These are phyloP conservation scores for Didymella keratinophila DNA, from an alignment of 2,329 filamentous ascomycete genomes.

Conservation along the genomic window DNA sequence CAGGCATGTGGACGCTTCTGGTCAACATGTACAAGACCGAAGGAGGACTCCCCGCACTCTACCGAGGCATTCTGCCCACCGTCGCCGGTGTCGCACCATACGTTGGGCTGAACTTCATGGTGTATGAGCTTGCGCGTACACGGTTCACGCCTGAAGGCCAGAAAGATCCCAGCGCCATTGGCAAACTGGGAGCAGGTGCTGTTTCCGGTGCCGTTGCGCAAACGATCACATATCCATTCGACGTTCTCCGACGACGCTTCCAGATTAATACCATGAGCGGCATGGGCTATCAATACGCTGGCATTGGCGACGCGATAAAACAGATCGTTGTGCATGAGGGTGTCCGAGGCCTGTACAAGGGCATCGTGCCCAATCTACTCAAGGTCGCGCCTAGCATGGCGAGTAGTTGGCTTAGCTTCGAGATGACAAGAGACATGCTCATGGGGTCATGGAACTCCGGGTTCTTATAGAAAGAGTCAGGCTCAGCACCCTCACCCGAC, in stretches of 20 bases:
- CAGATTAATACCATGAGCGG: slow-evolving; percentile 99
- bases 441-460: slow-evolving; percentile 55
- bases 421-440: slow-evolving; percentile 88
- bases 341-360: slow-evolving; percentile 87
- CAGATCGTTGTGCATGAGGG: slow-evolving; percentile 88
- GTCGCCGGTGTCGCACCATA: slow-evolving; percentile 96
- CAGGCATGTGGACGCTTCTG: slow-evolving; percentile 92
- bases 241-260: slow-evolving; percentile 90
- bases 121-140: slow-evolving; percentile 87
- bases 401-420: slow-evolving; percentile 96
- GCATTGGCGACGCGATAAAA: slow-evolving; percentile 80
- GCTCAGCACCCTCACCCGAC: too few species aligned
- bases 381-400: slow-evolving; percentile 99
- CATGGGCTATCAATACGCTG: slow-evolving; percentile 95
- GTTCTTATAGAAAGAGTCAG: slow-evolving; percentile 38
- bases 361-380: slow-evolving; percentile 90
- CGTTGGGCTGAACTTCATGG: slow-evolving; percentile 98
- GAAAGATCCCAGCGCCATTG: slow-evolving; percentile 76
- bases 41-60: slow-evolving; percentile 84
- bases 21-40: slow-evolving; percentile 86
- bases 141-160: slow-evolving; percentile 88
- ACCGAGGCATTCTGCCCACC: slow-evolving; percentile 91
- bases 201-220: slow-evolving; percentile 96
- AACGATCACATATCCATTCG: slow-evolving; percentile 97
- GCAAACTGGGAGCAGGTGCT: slow-evolving; percentile 89